Conservation (phyloP, 495 filamentous ascomycete species). For the Cetradonia linearis region DNA sequence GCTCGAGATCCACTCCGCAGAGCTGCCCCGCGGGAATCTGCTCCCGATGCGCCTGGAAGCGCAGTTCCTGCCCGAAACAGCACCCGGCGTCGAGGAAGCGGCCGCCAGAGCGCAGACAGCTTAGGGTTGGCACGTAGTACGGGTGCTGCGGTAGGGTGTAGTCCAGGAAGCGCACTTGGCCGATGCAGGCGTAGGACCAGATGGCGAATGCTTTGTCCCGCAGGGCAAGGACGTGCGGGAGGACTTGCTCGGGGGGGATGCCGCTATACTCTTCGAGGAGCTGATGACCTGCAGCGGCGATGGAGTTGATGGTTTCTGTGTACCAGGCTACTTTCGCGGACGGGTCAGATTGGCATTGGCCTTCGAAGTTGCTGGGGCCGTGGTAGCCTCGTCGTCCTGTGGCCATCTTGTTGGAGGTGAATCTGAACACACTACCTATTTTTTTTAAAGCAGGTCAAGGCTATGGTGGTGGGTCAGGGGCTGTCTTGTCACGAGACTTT, state of each 20-base stretch:
- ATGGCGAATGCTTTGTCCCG: conserved; percentile 32
- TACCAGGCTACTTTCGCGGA: conserved; percentile 9
- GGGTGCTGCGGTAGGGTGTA: conserved; percentile 31
- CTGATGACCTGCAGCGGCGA: conserved; percentile 19
- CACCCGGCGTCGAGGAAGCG: conserved; percentile 38
- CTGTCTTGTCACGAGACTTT: too few species aligned
- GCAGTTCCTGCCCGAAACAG: conserved; percentile 40
- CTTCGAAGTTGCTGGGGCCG: conserved; percentile 25
- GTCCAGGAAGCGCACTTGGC: conserved; percentile 44
- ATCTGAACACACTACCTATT: too few species aligned
- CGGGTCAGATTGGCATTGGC: background rate
- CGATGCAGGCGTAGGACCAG: conserved; percentile 44
- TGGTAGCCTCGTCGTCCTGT: background rate
- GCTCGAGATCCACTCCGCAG: conserved; percentile 34
- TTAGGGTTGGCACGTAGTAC: conserved; percentile 33
- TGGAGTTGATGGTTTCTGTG: background rate
- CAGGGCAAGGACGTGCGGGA: conserved; percentile 37
- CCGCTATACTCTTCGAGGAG: conserved; percentile 41
- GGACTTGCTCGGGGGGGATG: conserved; percentile 35
- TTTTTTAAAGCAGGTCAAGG: too few species aligned
- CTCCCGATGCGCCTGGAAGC: conserved; percentile 35
- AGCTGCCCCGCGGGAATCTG: conserved; percentile 32
- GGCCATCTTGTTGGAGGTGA: too few species aligned
- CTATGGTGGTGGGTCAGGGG: too few species aligned
- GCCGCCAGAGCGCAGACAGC: conserved; percentile 29